Evolutionary conservation across 306 rosid species (phyloP).

Genomic region (Acacia crassicarpa): DNA sequence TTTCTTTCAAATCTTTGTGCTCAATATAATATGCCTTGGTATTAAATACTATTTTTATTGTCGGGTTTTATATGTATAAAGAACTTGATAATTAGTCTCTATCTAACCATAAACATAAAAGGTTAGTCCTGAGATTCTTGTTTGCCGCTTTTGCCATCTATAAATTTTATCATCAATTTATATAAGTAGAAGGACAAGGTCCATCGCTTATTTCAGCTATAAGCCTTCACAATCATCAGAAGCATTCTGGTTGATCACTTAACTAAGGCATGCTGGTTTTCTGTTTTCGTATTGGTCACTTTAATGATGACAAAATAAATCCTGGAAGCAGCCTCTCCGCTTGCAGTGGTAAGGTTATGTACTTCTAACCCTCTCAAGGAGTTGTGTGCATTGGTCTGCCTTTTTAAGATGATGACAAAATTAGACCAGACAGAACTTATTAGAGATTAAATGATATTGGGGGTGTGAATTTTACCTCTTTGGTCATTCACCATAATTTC

Average conservation of each 20-base stretch:
- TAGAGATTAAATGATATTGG: neutral
- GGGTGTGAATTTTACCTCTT: neutral
- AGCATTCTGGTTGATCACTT: neutral
- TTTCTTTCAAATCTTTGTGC: too few relatives aligned
- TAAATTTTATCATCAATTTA: neutral
- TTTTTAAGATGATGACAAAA: neutral
- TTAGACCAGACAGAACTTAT: neutral
- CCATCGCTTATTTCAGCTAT: neutral
- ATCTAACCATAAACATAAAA: too few relatives aligned
- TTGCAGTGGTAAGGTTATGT: too few relatives aligned
- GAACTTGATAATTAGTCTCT: too few relatives aligned
- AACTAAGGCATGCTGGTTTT: neutral
- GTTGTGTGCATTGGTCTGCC: too few relatives aligned
- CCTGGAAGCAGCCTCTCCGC: too few relatives aligned
- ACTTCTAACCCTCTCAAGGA: too few relatives aligned
- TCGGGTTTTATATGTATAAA: too few relatives aligned
- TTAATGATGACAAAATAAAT: neutral
- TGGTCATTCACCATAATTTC: constrained; percentile 3
- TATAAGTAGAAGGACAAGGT: neutral
- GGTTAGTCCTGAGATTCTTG: neutral
- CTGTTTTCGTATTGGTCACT: neutral
- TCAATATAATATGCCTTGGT: too few relatives aligned
- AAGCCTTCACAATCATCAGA: neutral
- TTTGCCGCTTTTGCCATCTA: neutral
- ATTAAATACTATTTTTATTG: too few relatives aligned